phyloP scores from a whole-genome alignment of 768 basidiomycete genomes.

The Kockovaella imperatae region DNA sequence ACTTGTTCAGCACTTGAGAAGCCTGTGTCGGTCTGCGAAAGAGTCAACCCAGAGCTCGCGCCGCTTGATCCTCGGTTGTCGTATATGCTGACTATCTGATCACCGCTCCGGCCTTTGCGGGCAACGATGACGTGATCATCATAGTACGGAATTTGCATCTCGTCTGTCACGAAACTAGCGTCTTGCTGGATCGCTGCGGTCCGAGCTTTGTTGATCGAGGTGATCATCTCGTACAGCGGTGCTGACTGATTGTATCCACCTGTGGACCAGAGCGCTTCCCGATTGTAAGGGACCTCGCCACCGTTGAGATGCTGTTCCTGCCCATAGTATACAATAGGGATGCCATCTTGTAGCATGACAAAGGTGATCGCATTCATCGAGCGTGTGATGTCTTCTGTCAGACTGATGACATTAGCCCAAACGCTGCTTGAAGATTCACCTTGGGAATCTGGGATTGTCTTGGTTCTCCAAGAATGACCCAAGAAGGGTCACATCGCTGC shows the following conservation, averaged over 20 bases:
- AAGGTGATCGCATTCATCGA: background rate
- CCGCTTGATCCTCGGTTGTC: background rate
- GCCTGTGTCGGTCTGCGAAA: background rate
- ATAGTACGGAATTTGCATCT: background rate
- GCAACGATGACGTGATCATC: background rate
- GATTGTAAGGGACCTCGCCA: background rate
- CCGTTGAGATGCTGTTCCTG: conserved; percentile 2
- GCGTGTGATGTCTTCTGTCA: background rate
- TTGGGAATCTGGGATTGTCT: background rate
- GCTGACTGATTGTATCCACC: background rate
- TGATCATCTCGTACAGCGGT: conserved; percentile 1
- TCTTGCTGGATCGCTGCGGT: background rate
- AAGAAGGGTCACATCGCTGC: background rate
- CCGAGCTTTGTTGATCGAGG: background rate
- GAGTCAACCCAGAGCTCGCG: background rate
- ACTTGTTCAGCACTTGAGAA: too few species aligned
- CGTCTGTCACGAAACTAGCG: background rate
- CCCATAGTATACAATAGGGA: background rate
- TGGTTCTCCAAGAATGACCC: background rate
- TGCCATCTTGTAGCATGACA: background rate
- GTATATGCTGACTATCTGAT: conserved; percentile 1
- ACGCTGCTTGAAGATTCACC: background rate
- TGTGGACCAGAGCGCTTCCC: conserved; percentile 1
- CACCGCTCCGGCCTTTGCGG: background rate
- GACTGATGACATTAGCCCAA: background rate